Evolutionary conservation across 345 rosid genomes (phyloP), one percentile per base, ranked within the genome.

Genomic region (Melaleuca quinquenervia): DNA sequence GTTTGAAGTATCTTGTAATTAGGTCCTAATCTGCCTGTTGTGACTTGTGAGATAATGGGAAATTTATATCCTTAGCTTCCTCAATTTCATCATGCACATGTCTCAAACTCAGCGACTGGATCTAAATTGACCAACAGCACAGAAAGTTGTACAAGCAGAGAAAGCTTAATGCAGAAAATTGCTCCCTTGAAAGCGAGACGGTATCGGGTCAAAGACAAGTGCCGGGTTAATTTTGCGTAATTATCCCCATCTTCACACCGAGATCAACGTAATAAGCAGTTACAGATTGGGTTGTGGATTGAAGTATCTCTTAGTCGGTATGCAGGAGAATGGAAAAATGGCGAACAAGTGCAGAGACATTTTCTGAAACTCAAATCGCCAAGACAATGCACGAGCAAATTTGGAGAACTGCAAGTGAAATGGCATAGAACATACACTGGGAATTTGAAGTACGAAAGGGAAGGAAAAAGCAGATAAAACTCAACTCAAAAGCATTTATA

Each of bases 131-230:
- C 0, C 5, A 3, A 70, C n/a, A 58, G n/a, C 18, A n/a, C 0
- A 2, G 13, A 58, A 58, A n/a, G 0, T 58, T n/a, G 36, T 18
- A 58, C 36, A n/a, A 58, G 0, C 0, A 55, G 1, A 55, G 3
- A 55, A 55, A 22, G 60, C 27, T 55, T 55, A 55, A 24, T 55
- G 27, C 6, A 7, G 21, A 15, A 32, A 29, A 15, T 29, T 62
- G 11, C 11, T 62, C 0, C 0, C 1, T 0, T 70, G 13, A 64
- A 64, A 16, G 24, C 6, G 24, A 32, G 45, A 32, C 0, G 0
- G 0, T 32, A 32, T 32, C 11, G 12, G 8, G 0, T 64, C 76
- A 64, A 1, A 20, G 1, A 16, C 20, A 64, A 64, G 13, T 70
- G 24, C 16, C 1, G 7, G 13, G 2, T 2, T 8, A 32, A 70